Conservation (phyloP, 2,329 filamentous ascomycete species). For the Cucurbitaria berberidis region DNA sequence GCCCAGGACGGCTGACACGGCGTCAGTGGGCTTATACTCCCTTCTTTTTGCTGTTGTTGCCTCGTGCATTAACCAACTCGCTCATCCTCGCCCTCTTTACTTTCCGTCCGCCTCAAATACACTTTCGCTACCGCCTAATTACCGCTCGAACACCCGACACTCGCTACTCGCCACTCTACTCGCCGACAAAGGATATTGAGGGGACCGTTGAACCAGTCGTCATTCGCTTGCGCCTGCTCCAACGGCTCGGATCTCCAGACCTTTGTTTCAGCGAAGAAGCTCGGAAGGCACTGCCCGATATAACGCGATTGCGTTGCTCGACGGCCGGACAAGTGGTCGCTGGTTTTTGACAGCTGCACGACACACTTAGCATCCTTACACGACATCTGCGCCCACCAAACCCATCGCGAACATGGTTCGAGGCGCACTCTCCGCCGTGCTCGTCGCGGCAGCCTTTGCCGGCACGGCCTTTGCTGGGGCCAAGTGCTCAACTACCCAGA, state of each 20-base stretch:
- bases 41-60: background rate
- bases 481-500: slow-evolving; percentile 57
- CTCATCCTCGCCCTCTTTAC: slow-evolving; percentile 2
- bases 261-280: slow-evolving; percentile 29
- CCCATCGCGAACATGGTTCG: slow-evolving; percentile 39
- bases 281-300: slow-evolving; percentile 10
- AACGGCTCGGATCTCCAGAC: slow-evolving; percentile 15
- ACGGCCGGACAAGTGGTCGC: slow-evolving; percentile 8
- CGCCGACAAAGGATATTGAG: slow-evolving; percentile 11
- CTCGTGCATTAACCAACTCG: background rate
- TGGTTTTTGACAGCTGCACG: slow-evolving; percentile 35
- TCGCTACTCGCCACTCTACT: slow-evolving; percentile 36
- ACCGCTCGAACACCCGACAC: slow-evolving; percentile 19
- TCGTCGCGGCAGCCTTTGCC: slow-evolving; percentile 36
- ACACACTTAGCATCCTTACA: slow-evolving; percentile 39
- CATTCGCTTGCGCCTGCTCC: slow-evolving; percentile 14
- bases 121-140: slow-evolving; percentile 15
- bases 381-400: slow-evolving; percentile 31
- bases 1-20: background rate
- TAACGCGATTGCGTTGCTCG: slow-evolving; percentile 1
- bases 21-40: background rate
- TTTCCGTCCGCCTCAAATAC: slow-evolving; percentile 4
- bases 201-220: slow-evolving; percentile 11
- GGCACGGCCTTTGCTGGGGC: slow-evolving; percentile 37
- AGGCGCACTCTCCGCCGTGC: slow-evolving; percentile 31